Conservation (phyloP, 306 rosid species). For the Carpinus fangiana region DNA sequence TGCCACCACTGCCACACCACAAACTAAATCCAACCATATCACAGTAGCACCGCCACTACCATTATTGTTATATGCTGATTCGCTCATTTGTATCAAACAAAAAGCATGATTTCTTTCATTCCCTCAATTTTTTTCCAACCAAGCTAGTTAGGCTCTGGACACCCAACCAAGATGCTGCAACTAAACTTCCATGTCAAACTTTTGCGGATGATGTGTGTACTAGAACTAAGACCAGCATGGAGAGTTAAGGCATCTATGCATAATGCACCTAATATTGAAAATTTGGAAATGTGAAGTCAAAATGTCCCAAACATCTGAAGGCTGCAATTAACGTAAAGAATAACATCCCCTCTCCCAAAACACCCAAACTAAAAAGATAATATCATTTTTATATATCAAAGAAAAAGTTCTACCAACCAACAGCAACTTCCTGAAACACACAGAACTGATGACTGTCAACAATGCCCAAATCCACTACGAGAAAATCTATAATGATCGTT, state of each 20-base stretch:
- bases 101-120: not conserved
- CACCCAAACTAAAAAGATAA: constrained; percentile 1
- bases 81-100: not conserved
- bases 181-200: constrained; percentile 21
- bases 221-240: constrained; percentile 6
- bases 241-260: constrained; percentile 7
- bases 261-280: constrained; percentile 2
- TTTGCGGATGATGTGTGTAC: not conserved
- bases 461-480: not conserved
- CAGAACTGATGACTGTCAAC: not conserved
- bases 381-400: not conserved
- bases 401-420: not conserved
- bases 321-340: not conserved
- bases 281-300: constrained; percentile 14
- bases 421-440: not conserved
- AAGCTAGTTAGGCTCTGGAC: constrained; percentile 1
- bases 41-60: not conserved
- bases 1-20: not conserved
- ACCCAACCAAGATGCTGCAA: constrained; percentile 6
- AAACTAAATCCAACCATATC: constrained; percentile 4
- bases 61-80: not conserved
- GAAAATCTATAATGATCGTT: not conserved
- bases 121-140: no score
- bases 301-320: not conserved
- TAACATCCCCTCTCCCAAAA: not conserved